Evolutionary conservation across 805 yeast species (phyloP).

Genomic region (Lipomyces yamadae): DNA sequence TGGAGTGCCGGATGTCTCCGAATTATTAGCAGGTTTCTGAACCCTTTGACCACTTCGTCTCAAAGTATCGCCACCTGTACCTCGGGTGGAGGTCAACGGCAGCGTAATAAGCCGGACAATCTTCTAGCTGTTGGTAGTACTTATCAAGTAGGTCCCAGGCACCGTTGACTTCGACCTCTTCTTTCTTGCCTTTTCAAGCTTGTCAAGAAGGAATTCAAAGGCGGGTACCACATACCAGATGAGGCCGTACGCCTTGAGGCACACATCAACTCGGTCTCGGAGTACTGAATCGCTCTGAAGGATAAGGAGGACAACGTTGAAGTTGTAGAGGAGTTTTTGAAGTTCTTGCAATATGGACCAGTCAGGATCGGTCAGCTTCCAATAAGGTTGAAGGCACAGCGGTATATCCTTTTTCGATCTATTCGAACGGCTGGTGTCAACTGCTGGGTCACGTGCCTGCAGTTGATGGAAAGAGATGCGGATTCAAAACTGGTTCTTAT

Average conservation of each 20-base stretch:
- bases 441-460: too few relatives aligned
- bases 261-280: too few relatives aligned
- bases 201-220: too few relatives aligned
- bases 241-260: too few relatives aligned
- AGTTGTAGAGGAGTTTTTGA: conserved; percentile 3
- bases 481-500: too few relatives aligned
- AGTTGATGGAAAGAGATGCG: too few relatives aligned
- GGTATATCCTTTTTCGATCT: not conserved
- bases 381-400: conserved; percentile 7
- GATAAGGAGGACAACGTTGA: conserved; percentile 6
- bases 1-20: too few relatives aligned
- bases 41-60: too few relatives aligned
- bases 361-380: not conserved
- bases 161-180: conserved; percentile 3
- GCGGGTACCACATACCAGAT: too few relatives aligned
- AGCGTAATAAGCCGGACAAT: conserved; percentile 7
- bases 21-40: too few relatives aligned
- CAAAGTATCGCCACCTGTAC: too few relatives aligned
- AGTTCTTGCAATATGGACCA: conserved; percentile 2
- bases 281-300: conserved; percentile 4
- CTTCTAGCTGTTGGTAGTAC: conserved; percentile 2
- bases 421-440: conserved; percentile 5
- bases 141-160: conserved; percentile 6
- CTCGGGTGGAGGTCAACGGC: not conserved
- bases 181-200: conserved; percentile 7